Evolutionary conservation across 768 basidiomycete genomes (phyloP).

Genomic region (Coprinellus micaceus): DNA sequence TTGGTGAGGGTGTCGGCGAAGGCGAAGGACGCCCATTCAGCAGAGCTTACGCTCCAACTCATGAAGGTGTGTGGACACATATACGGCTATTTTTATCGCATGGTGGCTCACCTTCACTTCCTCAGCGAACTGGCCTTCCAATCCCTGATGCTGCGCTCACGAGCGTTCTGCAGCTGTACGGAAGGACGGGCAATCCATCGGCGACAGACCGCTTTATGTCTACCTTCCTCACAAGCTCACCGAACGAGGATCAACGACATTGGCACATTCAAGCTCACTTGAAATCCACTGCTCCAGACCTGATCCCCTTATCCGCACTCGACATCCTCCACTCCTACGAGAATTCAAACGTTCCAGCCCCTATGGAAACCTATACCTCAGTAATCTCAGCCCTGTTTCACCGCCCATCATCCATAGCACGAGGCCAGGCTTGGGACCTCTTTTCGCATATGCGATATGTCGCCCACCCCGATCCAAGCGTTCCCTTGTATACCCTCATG

Average conservation of each 20-base stretch:
- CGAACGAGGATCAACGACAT: conserved; percentile 58
- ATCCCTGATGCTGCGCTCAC: conserved; percentile 44
- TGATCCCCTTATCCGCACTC: conserved; percentile 62
- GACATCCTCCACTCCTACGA: conserved; percentile 72
- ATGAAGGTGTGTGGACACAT: conserved; percentile 43
- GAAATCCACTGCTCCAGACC: conserved; percentile 39
- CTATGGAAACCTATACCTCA: conserved; percentile 71
- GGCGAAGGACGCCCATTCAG: conserved; percentile 43
- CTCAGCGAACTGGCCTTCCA: conserved; percentile 39
- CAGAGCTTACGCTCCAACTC: conserved; percentile 47
- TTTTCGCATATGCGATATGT: conserved; percentile 96
- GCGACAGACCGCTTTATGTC: conserved; percentile 39
- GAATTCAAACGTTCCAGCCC: conserved; percentile 52
- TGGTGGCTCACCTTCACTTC: neutral
- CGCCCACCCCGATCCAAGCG: conserved; percentile 79
- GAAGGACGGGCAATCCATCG: conserved; percentile 39
- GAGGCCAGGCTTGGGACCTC: conserved; percentile 88
- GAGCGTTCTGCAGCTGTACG: conserved; percentile 46
- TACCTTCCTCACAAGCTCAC: conserved; percentile 18
- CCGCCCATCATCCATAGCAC: conserved; percentile 45
- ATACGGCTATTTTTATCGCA: neutral
- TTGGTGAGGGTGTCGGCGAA: conserved; percentile 50
- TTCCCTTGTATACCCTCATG: conserved; percentile 75
- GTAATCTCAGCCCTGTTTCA: conserved; percentile 59
- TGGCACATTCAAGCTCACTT: conserved; percentile 71